Base-by-base conservation (phyloP, 495 filamentous ascomycete genomes). In the Aspergillus coremiiformis region DNA sequence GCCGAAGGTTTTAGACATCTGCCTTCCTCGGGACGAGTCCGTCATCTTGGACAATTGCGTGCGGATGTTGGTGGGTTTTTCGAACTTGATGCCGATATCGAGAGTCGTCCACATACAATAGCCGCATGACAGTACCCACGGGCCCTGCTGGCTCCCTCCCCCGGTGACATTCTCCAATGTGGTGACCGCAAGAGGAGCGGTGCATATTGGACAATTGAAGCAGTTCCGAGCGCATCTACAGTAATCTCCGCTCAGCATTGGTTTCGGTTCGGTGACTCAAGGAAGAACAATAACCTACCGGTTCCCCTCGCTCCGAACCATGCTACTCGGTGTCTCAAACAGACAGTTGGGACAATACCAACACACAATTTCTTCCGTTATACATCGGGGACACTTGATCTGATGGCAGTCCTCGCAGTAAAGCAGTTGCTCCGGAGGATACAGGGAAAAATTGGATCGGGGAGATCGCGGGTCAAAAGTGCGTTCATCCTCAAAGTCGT, bases 381-480 rank as follows among this genome's bases (percentile, higher is more conserved):
- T 88, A 63, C 93, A 98, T 65, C 90, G 78, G 6, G 90, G 88
- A 62, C 93, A 98, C 55, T 91, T 85, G 49, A 98, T 92, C 69
- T 95, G 84, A 56, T 93, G 89, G 65, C 93, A 98, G 65, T 96
- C 94, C 62, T 95, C 90, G 70, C 93, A 98, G 69, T 90, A 97
- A 10, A 95, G 77, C 7, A 98, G 81, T 60, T 93, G 87, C 60
- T 97, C 90, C n/a, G 95, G 80, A 0, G 92, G 90, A 66, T 90
- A 96, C 29, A 98, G 76, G 35, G 87, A 87, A 73, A 86, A 96
- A 64, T 87, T 92, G 29, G 92, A 84, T 5, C 94, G 82, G 2
- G 87, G 81, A 26, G 84, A 83, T 35, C 85, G 80, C 0, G 94
- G 90, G 60, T 98, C 85, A 63, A 98, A 96, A 11, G 87, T 85